Conservation (phyloP, 2,329 filamentous ascomycete species). For the Tolypocladium nubicola region DNA sequence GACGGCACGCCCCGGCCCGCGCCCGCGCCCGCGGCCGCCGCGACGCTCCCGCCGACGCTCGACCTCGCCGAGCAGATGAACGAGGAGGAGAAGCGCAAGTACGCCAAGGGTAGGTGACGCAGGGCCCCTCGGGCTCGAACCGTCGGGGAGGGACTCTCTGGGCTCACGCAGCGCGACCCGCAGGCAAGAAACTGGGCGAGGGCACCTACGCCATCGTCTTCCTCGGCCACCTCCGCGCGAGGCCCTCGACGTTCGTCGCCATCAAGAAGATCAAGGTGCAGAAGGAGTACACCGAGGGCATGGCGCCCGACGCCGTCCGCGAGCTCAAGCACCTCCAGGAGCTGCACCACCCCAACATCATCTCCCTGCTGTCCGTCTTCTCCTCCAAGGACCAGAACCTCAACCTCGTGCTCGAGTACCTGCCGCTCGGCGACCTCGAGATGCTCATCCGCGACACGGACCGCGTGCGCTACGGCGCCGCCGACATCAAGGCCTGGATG, state of each 20-base stretch:
- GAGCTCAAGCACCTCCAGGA: constrained; percentile 95
- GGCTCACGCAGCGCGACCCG: background rate
- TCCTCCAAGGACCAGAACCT: constrained; percentile 94
- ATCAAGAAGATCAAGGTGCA: constrained; percentile 91
- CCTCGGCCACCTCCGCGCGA: constrained; percentile 66
- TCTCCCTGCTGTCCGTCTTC: constrained; percentile 85
- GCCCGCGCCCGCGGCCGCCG: constrained; percentile 11
- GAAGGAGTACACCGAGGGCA: constrained; percentile 78
- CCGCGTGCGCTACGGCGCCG: constrained; percentile 67
- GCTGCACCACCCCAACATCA: constrained; percentile 90
- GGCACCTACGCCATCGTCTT: constrained; percentile 97
- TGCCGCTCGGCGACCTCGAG: constrained; percentile 89
- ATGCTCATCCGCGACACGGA: constrained; percentile 83
- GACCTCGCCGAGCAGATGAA: constrained; percentile 74
- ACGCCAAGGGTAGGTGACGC: constrained; percentile 59
- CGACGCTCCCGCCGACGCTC: constrained; percentile 28
- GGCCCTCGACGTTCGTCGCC: constrained; percentile 68
- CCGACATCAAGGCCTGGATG: constrained; percentile 98
- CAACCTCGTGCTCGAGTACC: constrained; percentile 87
- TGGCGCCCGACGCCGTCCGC: constrained; percentile 88
- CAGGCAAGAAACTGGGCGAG: constrained; percentile 84
- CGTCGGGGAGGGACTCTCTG: too few relatives aligned
- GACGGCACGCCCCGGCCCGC: constrained; percentile 33
- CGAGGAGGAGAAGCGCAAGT: constrained; percentile 74
- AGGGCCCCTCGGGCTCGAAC: too few relatives aligned